Conservation (phyloP, 768 basidiomycete genomes). For the Termitomyces sp. region DNA sequence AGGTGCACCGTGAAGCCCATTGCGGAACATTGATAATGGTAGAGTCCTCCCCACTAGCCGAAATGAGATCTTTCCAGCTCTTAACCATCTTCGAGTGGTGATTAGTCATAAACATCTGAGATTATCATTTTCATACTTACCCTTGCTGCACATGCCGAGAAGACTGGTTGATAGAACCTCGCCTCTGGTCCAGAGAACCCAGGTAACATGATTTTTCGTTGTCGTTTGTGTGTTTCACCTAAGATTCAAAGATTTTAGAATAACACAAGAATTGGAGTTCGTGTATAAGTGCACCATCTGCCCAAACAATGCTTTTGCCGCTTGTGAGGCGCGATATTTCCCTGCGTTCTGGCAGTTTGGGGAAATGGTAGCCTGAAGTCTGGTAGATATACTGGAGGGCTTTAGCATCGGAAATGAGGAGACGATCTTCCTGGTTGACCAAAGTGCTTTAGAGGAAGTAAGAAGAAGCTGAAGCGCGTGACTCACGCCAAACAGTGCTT, state of each 20-base stretch:
- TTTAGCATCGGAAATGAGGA: constrained; percentile 44
- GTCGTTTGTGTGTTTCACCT: constrained; percentile 39
- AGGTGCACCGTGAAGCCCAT: constrained; percentile 39
- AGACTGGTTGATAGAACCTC: constrained; percentile 34
- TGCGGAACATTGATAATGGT: constrained; percentile 27
- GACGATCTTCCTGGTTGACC: constrained; percentile 31
- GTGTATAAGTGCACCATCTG: constrained; percentile 28
- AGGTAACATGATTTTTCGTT: constrained; percentile 40
- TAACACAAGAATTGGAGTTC: background rate
- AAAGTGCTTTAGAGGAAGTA: background rate
- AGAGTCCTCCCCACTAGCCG: constrained; percentile 20
- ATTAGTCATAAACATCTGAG: constrained; percentile 7
- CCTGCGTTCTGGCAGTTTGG: constrained; percentile 32
- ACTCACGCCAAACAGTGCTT: constrained; percentile 32
- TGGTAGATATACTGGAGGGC: constrained; percentile 40
- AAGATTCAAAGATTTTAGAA: background rate
- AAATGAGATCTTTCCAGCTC: constrained; percentile 35
- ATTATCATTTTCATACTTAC: constrained; percentile 13
- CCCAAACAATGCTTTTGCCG: constrained; percentile 33
- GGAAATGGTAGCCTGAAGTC: constrained; percentile 36
- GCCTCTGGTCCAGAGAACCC: constrained; percentile 42
- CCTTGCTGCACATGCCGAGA: constrained; percentile 30
- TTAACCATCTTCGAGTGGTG: constrained; percentile 23
- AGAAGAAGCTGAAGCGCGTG: background rate
- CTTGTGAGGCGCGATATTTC: constrained; percentile 27